These are phyloP conservation scores for Chloropicon primus DNA, from an alignment of 139 green algal species.

Conservation along the genomic window DNA sequence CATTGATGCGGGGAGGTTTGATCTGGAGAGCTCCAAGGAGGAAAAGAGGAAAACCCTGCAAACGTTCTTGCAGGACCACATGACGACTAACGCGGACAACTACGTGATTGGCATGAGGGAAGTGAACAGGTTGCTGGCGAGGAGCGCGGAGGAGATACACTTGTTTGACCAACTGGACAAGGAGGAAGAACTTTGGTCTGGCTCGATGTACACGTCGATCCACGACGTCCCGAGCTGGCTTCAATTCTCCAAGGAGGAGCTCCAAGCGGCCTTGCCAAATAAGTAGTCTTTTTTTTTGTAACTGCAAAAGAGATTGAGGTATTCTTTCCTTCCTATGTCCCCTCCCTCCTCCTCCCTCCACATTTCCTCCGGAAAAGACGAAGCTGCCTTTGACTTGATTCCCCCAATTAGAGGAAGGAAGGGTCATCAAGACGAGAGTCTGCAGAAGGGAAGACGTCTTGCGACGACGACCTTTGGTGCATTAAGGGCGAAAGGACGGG, in stretches of 20 bases:
- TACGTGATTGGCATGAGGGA: background rate
- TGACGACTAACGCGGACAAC: background rate
- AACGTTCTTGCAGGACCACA: constrained; percentile 46
- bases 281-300: background rate
- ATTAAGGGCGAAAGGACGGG: too few species aligned
- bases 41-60: constrained; percentile 72
- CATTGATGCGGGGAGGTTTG: constrained; percentile 77
- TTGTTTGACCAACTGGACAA: constrained; percentile 14
- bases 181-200: background rate
- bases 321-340: background rate
- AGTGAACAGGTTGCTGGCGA: constrained; percentile 9
- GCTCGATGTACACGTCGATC: background rate
- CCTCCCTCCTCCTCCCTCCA: background rate
- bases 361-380: too few species aligned
- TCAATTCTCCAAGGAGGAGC: background rate
- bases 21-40: constrained; percentile 72
- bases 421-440: too few species aligned
- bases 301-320: too few species aligned
- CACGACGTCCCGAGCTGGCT: background rate
- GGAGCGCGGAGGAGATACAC: constrained; percentile 5
- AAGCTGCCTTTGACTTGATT: too few species aligned
- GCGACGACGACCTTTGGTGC: too few species aligned
- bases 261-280: background rate
- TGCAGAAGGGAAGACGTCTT: too few species aligned
- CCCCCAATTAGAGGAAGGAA: too few species aligned